These are phyloP conservation scores for Leccinum longicurvipes DNA, from an alignment of 768 basidiomycete genomes.

Conservation along the genomic window DNA sequence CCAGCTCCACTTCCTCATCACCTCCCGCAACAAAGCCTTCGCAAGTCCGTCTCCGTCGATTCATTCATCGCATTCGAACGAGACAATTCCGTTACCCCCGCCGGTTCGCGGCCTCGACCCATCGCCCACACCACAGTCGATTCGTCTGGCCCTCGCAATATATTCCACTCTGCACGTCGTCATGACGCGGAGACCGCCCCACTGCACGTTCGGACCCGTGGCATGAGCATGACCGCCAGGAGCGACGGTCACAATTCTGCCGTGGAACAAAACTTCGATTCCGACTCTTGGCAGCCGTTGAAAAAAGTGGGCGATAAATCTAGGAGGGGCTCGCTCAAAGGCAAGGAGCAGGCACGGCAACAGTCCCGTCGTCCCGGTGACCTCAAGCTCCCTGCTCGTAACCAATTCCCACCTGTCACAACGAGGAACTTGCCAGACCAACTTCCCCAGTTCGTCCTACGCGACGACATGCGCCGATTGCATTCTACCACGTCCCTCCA, in stretches of 20 bases:
- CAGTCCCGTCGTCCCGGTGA: conserved; percentile 50
- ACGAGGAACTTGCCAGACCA: conserved; percentile 32
- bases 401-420: conserved; percentile 37
- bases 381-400: conserved; percentile 59
- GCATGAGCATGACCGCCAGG: conserved; percentile 51
- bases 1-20: conserved; percentile 13
- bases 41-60: conserved; percentile 77
- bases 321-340: conserved; percentile 48
- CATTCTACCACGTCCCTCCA: conserved; percentile 39
- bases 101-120: conserved; percentile 37
- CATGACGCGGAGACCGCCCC: conserved; percentile 25
- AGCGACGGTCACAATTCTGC: conserved; percentile 40
- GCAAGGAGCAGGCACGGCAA: conserved; percentile 40
- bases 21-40: conserved; percentile 38
- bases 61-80: conserved; percentile 57
- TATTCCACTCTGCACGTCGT: conserved; percentile 25
- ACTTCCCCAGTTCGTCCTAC: conserved; percentile 34
- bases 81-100: conserved; percentile 30
- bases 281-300: conserved; percentile 49
- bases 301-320: conserved; percentile 40
- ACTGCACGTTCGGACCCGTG: conserved; percentile 48
- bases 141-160: conserved; percentile 31
- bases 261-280: conserved; percentile 46
- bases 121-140: conserved; percentile 36
- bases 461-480: conserved; percentile 39